phyloP scores from a whole-genome alignment of 2,329 filamentous ascomycete genomes.

The Stagonosporopsis rhizophila region DNA sequence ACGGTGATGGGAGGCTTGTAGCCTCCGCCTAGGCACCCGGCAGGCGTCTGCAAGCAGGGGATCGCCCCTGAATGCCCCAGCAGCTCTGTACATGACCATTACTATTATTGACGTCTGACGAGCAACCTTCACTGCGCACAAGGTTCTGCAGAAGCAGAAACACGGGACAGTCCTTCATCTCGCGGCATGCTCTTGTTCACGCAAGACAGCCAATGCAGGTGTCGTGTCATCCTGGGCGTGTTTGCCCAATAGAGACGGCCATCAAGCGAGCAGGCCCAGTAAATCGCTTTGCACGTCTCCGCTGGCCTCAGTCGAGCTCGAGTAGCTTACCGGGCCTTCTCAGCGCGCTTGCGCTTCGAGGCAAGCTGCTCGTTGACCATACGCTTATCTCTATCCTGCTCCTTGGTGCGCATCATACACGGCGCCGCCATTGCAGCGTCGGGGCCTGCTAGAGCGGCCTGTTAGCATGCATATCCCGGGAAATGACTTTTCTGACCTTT shows the following conservation, averaged over 20 bases:
- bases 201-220: conserved; percentile 17
- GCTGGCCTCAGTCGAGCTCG: conserved; percentile 20
- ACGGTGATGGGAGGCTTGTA: conserved; percentile 24
- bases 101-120: conserved; percentile 13
- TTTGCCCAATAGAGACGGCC: conserved; percentile 30
- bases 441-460: conserved; percentile 11
- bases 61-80: conserved; percentile 16
- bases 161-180: conserved; percentile 15
- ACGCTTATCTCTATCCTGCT: conserved; percentile 1
- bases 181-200: conserved; percentile 21
- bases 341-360: conserved; percentile 15
- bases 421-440: conserved; percentile 14
- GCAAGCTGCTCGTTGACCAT: conserved; percentile 14
- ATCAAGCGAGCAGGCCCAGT: conserved; percentile 33
- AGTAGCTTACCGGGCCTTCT: conserved; percentile 17
- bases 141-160: conserved; percentile 20
- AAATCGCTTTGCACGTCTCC: conserved; percentile 9
- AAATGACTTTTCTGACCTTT: conserved; percentile 26
- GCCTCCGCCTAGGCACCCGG: conserved; percentile 29
- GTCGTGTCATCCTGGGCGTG: conserved; percentile 28
- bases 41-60: conserved; percentile 34
- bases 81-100: not conserved
- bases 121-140: conserved; percentile 15
- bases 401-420: conserved; percentile 15
- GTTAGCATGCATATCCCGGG: conserved; percentile 18